phyloP scores from a whole-genome alignment of 1,284 basidiomycete species.

The Tilletia walkeri region DNA sequence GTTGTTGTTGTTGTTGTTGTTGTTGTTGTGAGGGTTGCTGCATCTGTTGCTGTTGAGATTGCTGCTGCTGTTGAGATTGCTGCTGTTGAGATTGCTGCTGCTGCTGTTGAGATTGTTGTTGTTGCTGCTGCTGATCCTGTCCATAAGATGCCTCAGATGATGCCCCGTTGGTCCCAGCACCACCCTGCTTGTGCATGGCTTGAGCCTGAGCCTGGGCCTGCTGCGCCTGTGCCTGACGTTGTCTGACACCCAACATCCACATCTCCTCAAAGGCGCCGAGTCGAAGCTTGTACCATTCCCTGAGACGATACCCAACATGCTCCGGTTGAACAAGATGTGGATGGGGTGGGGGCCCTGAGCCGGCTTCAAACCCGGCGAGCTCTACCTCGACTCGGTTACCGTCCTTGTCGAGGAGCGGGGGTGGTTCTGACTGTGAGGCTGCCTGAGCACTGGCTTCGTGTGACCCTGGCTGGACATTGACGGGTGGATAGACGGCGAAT shows the following conservation, averaged over 20 bases:
- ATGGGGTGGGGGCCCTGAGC: neutral
- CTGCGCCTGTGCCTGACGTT: slow-evolving; percentile 25
- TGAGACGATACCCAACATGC: neutral
- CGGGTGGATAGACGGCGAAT: neutral
- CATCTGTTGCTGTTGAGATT: neutral
- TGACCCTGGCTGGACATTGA: neutral
- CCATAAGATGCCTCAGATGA: neutral
- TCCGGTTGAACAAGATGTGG: neutral
- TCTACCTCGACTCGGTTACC: slow-evolving; percentile 14
- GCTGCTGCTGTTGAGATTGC: slow-evolving; percentile 9
- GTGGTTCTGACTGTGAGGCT: neutral
- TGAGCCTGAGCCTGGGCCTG: slow-evolving; percentile 20
- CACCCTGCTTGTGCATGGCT: neutral
- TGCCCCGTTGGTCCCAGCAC: no score
- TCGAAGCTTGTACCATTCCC: slow-evolving; percentile 1
- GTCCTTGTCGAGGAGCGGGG: neutral
- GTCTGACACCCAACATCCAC: slow-evolving; percentile 8
- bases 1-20: slow-evolving; percentile 23
- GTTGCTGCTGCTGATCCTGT: slow-evolving; percentile 13
- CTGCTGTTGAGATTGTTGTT: slow-evolving; percentile 10
- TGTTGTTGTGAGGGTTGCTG: slow-evolving; percentile 1
- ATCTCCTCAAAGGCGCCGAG: slow-evolving; percentile 15
- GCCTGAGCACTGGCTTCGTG: neutral
- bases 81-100: slow-evolving; percentile 21
- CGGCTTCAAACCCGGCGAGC: neutral